Base-by-base conservation (phyloP, 2,329 filamentous ascomycete species). In the Scleromitrula shiraiana region DNA sequence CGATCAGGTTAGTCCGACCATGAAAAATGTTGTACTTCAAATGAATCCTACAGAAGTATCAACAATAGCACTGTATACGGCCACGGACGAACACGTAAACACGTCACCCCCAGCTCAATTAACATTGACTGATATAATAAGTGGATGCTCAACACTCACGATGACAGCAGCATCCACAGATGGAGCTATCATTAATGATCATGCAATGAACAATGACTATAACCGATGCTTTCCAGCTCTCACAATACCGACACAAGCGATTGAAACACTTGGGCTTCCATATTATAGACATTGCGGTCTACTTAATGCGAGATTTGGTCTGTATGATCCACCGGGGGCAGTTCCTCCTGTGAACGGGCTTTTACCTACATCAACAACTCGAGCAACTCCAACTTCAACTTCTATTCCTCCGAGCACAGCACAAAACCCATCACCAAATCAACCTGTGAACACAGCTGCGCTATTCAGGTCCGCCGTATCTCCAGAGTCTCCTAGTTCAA, bases 311-410 rank as follows among this genome's bases (percentile, higher is more conserved):
- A 52, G 53, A 5, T 63, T 68, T 51, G 67, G 67, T 2, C 56
- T 69, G 4, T 69, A 68, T 51, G 67, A 69, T 46, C 66, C 66
- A 5, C 65, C 66, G 7, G 68, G 67, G 54, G 66, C 67, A 15
- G 59, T 69, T 12, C 65, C 66, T 3, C 58, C 66, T 9, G 40
- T 65, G 5, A 58, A 55, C 12, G 64, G 44, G 9, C 46, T 58
- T 5, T 48, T 56, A 7, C 30, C 62, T 2, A 53, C 56, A 3
- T 37, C 42, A 37, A 56, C 64, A 14, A 42, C 61, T 3, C 52
- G 44, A 35, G 4, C 35, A 19, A 14, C 43, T 12, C 20, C 29
- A 14, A 44, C 54, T 9, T 46, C 54, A 9, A 53, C 54, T 5
- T 50, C 50, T 24, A 44, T 45, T n/a, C 49, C 54, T 19, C 42